Conservation (phyloP, 2,329 filamentous ascomycete species). For the Exophiala sp. region DNA sequence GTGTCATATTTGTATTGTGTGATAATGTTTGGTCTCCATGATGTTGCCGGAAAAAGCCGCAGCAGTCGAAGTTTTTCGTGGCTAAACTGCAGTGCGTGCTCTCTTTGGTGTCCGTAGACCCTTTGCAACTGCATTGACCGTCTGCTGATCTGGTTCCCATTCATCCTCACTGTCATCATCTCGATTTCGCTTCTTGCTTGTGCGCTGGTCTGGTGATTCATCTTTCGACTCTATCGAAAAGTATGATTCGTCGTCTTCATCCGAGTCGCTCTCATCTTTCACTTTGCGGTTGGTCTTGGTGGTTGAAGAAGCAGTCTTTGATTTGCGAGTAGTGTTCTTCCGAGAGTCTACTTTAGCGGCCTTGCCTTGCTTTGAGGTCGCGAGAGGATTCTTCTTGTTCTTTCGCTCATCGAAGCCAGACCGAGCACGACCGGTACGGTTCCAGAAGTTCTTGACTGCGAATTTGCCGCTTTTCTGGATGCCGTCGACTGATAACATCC, state of each 20-base stretch:
- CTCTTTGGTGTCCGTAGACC: conserved; percentile 4
- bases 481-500: conserved; percentile 13
- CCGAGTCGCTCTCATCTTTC: background rate
- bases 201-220: background rate
- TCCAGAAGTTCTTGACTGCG: conserved; percentile 28
- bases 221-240: background rate
- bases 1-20: too few species aligned
- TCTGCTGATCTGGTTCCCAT: background rate
- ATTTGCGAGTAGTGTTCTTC: background rate
- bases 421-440: conserved; percentile 22
- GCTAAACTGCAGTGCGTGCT: background rate
- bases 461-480: conserved; percentile 3
- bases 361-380: conserved; percentile 20
- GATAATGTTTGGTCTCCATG: too few species aligned
- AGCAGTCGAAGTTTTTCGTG: too few species aligned
- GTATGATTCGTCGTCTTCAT: conserved; percentile 6
- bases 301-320: background rate
- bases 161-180: conserved; percentile 16
- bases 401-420: conserved; percentile 24
- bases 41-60: too few species aligned
- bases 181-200: conserved; percentile 5
- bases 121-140: conserved; percentile 3
- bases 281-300: background rate
- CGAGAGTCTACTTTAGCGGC: background rate
- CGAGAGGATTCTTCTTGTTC: conserved; percentile 17